A percentile compares a stretch with the other conserved stretches of the same genome.
phyloP scores from a whole-genome alignment of 208 protist genomes.

The Trypanosomatidae sp. region DNA sequence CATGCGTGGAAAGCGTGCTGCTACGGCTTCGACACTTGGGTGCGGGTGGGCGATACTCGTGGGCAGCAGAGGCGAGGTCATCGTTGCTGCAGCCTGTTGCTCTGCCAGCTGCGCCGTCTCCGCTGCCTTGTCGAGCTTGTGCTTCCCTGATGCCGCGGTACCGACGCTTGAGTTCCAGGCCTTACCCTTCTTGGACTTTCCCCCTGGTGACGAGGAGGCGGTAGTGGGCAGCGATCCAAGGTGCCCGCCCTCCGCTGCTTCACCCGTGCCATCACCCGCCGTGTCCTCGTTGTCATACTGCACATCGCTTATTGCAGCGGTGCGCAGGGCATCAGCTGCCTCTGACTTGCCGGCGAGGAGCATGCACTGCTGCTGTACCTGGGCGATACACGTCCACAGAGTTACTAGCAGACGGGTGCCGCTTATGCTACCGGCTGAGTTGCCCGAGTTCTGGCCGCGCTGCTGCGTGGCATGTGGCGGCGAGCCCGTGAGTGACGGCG shows the following conservation, averaged over 20 bases:
- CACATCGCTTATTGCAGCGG: constrained; percentile 16
- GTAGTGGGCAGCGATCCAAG: not conserved
- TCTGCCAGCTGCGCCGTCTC: not conserved
- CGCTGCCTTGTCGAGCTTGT: constrained; percentile 6
- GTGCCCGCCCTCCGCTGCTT: not conserved
- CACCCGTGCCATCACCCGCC: not conserved
- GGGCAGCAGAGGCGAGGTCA: not conserved
- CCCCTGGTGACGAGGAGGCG: not conserved
- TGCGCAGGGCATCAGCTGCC: constrained; percentile 18
- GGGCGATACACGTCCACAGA: constrained; percentile 17
- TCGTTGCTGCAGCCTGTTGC: not conserved
- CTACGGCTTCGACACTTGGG: constrained; percentile 35
- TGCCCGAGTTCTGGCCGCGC: not conserved
- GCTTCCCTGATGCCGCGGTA: not conserved
- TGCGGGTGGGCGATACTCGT: constrained; percentile 14
- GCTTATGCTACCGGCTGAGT: not conserved
- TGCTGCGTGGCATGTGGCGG: not conserved
- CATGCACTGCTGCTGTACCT: constrained; percentile 27
- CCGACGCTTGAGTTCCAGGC: not conserved
- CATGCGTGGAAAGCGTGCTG: constrained; percentile 27
- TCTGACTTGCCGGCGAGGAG: constrained; percentile 19
- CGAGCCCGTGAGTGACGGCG: not conserved
- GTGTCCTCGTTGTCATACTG: constrained; percentile 9
- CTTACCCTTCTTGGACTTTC: constrained; percentile 7
- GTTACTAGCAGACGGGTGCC: constrained; percentile 22